Base-by-base conservation (phyloP, 2,329 filamentous ascomycete genomes). In the Cladosporium austrohemisphaericum region DNA sequence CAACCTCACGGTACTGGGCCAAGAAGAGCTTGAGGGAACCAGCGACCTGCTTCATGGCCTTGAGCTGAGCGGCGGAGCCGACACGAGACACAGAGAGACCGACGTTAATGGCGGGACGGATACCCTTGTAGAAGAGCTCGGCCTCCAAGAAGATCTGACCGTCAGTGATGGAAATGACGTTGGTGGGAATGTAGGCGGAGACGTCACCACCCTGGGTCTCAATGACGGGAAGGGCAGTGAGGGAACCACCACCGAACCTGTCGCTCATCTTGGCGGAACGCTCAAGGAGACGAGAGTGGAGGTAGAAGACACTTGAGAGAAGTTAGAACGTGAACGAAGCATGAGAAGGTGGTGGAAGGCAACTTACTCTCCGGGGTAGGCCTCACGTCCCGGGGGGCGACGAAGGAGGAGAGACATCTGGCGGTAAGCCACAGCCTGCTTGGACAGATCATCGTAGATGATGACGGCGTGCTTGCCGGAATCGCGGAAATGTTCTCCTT, bases 31-130 rank as follows among this genome's bases (percentile, higher is more conserved):
- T 98, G 71, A 98, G 82, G 64, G 92, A 97, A 84, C 93, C 93
- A 69, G 93, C 93, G 67, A 98, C 93, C 83, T 98, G 93, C 85
- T 98, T 98, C 93, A 98, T 98, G 78, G 93, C 91, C 88, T 97
- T 98, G 75, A 97, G 84, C 84, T 98, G 93, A 72, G 93, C 93
- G 73, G 93, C 89, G 70, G 93, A 98, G 74, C 93, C 93, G 85
- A 98, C 93, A 88, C 93, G 93, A 65, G 93, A 98, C 66, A 98
- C 93, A 68, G 93, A 98, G 66, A 98, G 88, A 93, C 93, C 93
- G 87, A 98, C 93, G 84, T 98, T 98, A 76, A 98, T 98, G 79
- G 93, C 93, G 67, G 93, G 93, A 71, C 93, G 92, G 76, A 98
- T 79, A 94, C 93, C 93, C 88, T 98, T 98, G 89, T 96, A 97